Percentiles rank a stretch among this genome's conserved stretches.
phyloP scores from a whole-genome alignment of 768 basidiomycete species.

The Xerocomus brunneocitrinus region DNA sequence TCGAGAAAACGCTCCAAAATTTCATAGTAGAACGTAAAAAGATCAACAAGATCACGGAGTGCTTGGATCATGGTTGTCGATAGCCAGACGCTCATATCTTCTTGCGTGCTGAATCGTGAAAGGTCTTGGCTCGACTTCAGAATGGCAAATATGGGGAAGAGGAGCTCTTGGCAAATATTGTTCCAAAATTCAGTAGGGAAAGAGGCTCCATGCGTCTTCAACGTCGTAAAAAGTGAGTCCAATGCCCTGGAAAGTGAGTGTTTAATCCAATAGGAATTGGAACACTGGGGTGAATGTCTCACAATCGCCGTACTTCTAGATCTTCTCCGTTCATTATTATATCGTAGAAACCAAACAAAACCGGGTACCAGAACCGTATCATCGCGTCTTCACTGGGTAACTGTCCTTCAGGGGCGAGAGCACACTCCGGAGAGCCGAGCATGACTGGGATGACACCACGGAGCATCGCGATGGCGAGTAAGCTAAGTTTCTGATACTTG shows the following conservation, averaged over 20 bases:
- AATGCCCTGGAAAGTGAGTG: constrained; percentile 58
- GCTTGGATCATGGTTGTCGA: constrained; percentile 99
- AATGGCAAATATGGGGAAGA: constrained; percentile 98
- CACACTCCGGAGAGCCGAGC: constrained; percentile 75
- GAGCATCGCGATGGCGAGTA: constrained; percentile 95
- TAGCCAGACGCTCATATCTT: constrained; percentile 99
- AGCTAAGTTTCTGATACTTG: constrained; percentile 97
- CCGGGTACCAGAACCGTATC: constrained; percentile 97
- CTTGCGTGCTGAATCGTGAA: constrained; percentile 90
- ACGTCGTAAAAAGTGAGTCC: constrained; percentile 91
- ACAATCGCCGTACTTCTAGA: constrained; percentile 94
- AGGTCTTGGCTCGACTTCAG: constrained; percentile 90
- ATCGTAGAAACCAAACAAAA: constrained; percentile 96
- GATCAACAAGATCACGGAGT: constrained; percentile 87
- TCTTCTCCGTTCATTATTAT: constrained; percentile 99
- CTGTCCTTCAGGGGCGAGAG: constrained; percentile 31
- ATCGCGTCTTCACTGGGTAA: constrained; percentile 72
- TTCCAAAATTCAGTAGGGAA: constrained; percentile 97
- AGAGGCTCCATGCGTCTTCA: constrained; percentile 82
- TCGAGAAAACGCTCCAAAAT: constrained; percentile 87
- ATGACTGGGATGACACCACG: constrained; percentile 90
- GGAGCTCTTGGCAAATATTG: constrained; percentile 89
- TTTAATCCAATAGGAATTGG: constrained; percentile 7
- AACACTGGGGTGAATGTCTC: constrained; percentile 32
- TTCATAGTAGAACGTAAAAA: constrained; percentile 94